Conservation (phyloP, 83 land plant genomes). For the Larix sibirica region DNA sequence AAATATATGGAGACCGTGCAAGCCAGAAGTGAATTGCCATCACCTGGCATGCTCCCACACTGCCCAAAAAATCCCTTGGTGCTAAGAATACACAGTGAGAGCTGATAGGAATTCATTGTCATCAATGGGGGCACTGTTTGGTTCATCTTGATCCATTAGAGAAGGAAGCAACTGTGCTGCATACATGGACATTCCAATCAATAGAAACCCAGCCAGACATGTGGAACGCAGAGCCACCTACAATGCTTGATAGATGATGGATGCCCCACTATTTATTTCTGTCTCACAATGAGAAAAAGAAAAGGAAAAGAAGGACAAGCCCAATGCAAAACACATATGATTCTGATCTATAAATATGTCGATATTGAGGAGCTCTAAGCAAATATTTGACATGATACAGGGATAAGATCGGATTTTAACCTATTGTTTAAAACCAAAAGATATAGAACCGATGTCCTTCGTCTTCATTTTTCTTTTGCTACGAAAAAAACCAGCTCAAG, state of each 20-base stretch:
- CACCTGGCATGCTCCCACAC: constrained; percentile 34
- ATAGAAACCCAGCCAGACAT: constrained; percentile 45
- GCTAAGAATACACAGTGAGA: constrained; percentile 19
- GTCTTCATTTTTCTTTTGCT: no score
- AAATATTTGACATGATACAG: no score
- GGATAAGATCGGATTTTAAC: no score
- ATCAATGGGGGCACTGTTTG: not conserved
- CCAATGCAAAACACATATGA: no score
- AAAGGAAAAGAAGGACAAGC: no score
- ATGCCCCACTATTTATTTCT: no score
- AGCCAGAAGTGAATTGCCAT: constrained; percentile 67
- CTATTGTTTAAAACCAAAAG: no score
- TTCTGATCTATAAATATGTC: no score
- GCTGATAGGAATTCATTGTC: not conserved
- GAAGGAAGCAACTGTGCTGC: constrained; percentile 30
- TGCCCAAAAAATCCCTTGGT: constrained; percentile 36
- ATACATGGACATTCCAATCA: constrained; percentile 41
- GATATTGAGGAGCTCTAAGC: no score
- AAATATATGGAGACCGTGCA: constrained; percentile 28
- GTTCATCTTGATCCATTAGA: not conserved
- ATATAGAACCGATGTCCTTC: no score
- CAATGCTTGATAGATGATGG: constrained; percentile 17
- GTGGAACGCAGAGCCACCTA: constrained; percentile 35
- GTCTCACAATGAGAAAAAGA: no score
- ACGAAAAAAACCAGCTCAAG: no score